Conservation (phyloP, 768 basidiomycete species). For the Termitomyces sp. region DNA sequence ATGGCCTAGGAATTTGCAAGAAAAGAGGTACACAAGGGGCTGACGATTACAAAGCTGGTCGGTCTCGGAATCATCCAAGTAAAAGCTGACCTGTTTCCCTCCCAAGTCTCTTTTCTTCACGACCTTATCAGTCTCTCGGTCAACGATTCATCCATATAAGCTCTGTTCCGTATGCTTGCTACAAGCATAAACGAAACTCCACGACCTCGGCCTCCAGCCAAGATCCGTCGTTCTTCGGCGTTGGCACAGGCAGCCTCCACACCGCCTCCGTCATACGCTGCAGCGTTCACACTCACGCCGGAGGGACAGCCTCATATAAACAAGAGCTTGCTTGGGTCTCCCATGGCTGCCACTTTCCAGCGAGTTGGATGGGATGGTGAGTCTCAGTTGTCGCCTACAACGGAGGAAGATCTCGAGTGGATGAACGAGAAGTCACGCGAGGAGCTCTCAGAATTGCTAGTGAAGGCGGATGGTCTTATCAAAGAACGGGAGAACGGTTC, state of each 20-base stretch:
- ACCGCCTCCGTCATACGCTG: constrained; percentile 40
- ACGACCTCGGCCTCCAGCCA: constrained; percentile 68
- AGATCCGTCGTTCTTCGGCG: constrained; percentile 45
- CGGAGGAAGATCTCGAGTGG: constrained; percentile 33
- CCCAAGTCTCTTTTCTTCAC: neutral
- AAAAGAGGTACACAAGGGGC: neutral
- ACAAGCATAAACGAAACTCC: constrained; percentile 40
- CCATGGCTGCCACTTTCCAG: constrained; percentile 30
- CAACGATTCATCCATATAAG: neutral
- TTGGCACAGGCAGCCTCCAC: constrained; percentile 26
- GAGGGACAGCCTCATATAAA: constrained; percentile 16
- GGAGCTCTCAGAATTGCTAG: constrained; percentile 62
- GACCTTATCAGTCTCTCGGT: neutral
- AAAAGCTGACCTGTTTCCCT: neutral
- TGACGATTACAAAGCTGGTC: neutral
- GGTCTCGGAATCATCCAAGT: neutral
- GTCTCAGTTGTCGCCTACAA: constrained; percentile 15
- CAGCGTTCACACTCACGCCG: constrained; percentile 29
- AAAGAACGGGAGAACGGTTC: constrained; percentile 71
- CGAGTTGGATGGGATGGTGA: constrained; percentile 20
- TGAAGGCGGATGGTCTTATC: constrained; percentile 71
- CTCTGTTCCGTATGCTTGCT: constrained; percentile 24
- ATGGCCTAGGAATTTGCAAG: neutral
- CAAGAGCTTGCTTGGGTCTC: constrained; percentile 29
- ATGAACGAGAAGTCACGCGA: constrained; percentile 63